Conservation (phyloP, 345 rosid genomes). For the Camelina neglecta region DNA sequence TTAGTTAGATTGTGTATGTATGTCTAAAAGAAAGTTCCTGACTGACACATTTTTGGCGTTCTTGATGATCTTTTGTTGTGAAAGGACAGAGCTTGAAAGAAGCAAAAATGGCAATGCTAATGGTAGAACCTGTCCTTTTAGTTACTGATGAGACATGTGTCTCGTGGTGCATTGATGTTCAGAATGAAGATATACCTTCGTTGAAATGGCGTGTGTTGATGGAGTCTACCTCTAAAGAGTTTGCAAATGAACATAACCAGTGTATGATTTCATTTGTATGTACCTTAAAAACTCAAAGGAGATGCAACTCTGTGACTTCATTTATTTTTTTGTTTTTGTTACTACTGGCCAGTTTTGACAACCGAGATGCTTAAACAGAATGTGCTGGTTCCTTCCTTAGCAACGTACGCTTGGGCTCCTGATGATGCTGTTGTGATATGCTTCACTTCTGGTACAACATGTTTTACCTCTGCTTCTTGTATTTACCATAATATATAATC, state of each 20-base stretch:
- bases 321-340: conserved; percentile 3
- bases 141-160: conserved; percentile 68
- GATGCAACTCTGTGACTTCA: conserved; percentile 10
- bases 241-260: conserved; percentile 38
- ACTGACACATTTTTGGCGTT: neutral
- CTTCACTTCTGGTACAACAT: conserved; percentile 75
- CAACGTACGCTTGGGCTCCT: conserved; percentile 65
- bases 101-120: conserved; percentile 63
- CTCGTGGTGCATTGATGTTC: conserved; percentile 52
- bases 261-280: conserved; percentile 30
- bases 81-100: conserved; percentile 68
- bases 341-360: conserved; percentile 49
- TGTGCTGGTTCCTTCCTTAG: conserved; percentile 18
- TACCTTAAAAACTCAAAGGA: neutral
- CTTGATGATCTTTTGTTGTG: neutral
- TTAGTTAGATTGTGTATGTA: neutral
- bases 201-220: conserved; percentile 68
- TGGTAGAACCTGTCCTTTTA: conserved; percentile 62
- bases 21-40: neutral
- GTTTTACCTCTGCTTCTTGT: neutral
- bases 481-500: neutral
- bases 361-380: conserved; percentile 49
- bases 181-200: conserved; percentile 51
- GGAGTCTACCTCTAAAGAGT: conserved; percentile 46
- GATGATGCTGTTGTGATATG: conserved; percentile 74